Conservation (phyloP, 2,329 filamentous ascomycete genomes). For the Sphaceloma murrayae region DNA sequence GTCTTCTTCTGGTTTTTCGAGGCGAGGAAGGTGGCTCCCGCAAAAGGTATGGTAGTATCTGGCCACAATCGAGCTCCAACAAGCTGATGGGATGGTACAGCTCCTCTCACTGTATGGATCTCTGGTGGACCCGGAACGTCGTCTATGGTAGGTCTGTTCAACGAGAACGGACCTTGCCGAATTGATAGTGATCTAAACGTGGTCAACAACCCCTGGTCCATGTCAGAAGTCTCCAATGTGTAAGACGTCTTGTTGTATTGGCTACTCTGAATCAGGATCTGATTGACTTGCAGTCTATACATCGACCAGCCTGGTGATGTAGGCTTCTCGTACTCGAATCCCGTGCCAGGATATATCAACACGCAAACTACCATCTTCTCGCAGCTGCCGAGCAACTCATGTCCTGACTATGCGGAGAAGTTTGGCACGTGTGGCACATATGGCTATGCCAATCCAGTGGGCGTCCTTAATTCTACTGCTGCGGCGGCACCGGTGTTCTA, state of each 20-base stretch:
- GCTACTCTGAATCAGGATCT: too few relatives aligned
- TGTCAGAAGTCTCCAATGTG: conserved; percentile 56
- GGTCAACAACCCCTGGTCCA: conserved; percentile 53
- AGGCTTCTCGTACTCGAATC: conserved; percentile 47
- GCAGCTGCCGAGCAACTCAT: conserved; percentile 37
- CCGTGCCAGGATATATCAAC: conserved; percentile 35
- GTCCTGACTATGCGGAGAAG: conserved; percentile 40
- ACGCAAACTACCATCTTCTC: conserved; percentile 30
- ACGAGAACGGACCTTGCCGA: conserved; percentile 45
- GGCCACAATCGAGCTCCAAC: background rate
- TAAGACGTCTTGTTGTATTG: too few relatives aligned
- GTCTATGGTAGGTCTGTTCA: conserved; percentile 48
- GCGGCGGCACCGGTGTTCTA: conserved; percentile 50
- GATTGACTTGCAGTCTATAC: conserved; percentile 40
- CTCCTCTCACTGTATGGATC: conserved; percentile 53
- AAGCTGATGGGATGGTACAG: conserved; percentile 21
- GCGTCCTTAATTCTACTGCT: conserved; percentile 45
- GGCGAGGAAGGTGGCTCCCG: conserved; percentile 40
- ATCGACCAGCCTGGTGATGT: conserved; percentile 57
- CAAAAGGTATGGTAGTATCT: conserved; percentile 23
- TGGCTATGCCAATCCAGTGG: conserved; percentile 40
- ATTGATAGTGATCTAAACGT: conserved; percentile 40
- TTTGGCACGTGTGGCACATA: conserved; percentile 46
- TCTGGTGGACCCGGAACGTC: conserved; percentile 51
- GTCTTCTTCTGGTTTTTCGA: conserved; percentile 52